These are phyloP conservation scores for Aureobasidium pullulans DNA, from an alignment of 2,329 filamentous ascomycete genomes.

Conservation along the genomic window DNA sequence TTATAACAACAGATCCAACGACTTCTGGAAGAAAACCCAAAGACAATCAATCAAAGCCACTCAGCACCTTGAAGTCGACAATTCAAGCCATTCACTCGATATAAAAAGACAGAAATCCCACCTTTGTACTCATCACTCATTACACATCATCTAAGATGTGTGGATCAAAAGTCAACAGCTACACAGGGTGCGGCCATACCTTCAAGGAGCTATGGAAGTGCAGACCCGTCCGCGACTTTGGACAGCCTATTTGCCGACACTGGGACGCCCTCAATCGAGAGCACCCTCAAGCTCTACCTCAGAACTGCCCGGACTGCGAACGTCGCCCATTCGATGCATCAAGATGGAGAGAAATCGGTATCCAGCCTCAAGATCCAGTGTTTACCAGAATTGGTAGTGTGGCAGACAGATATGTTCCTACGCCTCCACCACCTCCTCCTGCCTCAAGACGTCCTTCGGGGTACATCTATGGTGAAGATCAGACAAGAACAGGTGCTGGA, in stretches of 20 bases:
- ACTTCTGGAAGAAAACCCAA: too few species aligned
- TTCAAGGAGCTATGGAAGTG: not conserved
- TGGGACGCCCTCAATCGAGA: not conserved
- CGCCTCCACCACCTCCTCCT: not conserved
- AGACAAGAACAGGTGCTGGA: not conserved
- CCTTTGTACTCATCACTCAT: too few species aligned
- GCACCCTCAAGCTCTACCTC: too few species aligned
- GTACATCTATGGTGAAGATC: not conserved
- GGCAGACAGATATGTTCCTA: not conserved
- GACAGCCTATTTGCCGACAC: not conserved
- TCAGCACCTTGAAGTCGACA: too few species aligned
- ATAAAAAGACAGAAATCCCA: not conserved
- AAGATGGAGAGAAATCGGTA: not conserved
- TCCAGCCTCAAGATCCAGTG: not conserved
- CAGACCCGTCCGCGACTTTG: too few species aligned
- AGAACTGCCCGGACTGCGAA: not conserved
- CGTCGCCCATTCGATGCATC: not conserved
- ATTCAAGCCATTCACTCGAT: not conserved
- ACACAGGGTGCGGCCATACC: not conserved
- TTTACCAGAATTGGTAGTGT: not conserved
- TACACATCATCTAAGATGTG: not conserved
- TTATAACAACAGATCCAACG: not conserved
- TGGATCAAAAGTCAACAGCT: not conserved
- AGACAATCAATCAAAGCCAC: too few species aligned
- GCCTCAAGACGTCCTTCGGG: not conserved